Evolutionary conservation across 176 grass and related monocot species (phyloP).

Genomic region (Pharus latifolius): DNA sequence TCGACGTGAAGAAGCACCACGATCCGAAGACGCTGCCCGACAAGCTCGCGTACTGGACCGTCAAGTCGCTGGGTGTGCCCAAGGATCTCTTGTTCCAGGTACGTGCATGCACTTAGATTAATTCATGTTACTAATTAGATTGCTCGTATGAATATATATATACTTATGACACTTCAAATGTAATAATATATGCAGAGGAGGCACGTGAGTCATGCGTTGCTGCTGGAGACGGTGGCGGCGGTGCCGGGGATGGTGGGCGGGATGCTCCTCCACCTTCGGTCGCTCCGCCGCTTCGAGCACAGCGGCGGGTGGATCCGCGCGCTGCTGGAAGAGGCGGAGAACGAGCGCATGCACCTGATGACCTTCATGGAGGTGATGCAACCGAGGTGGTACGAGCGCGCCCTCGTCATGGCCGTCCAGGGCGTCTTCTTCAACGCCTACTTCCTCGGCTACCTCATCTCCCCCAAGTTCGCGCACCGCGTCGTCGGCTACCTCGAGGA

Average conservation of each 20-base stretch:
- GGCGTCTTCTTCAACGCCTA: constrained; percentile 96
- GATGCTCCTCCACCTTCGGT: constrained; percentile 91
- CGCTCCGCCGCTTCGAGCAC: constrained; percentile 89
- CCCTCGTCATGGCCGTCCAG: constrained; percentile 67
- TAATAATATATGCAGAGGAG: constrained; percentile 25
- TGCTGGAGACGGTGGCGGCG: constrained; percentile 85
- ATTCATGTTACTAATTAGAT: not conserved
- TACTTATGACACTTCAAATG: no score
- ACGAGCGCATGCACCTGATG: constrained; percentile 99
- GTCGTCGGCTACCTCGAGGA: constrained; percentile 88
- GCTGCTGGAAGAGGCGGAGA: constrained; percentile 93
- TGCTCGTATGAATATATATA: no score
- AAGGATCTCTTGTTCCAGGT: constrained; percentile 91
- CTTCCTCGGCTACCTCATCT: constrained; percentile 75
- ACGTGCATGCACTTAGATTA: not conserved
- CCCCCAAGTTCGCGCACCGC: constrained; percentile 97
- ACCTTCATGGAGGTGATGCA: constrained; percentile 82
- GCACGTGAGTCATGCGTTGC: constrained; percentile 64
- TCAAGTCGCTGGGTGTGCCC: constrained; percentile 45
- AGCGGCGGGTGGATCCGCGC: constrained; percentile 85
- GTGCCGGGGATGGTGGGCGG: constrained; percentile 93
- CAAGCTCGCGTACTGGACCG: constrained; percentile 69
- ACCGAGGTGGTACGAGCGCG: constrained; percentile 79
- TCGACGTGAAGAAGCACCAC: constrained; percentile 92
- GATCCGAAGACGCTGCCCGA: constrained; percentile 39